phyloP scores from a whole-genome alignment of 371 early-diverging fungal genomes.

The Mortierella sp. region DNA sequence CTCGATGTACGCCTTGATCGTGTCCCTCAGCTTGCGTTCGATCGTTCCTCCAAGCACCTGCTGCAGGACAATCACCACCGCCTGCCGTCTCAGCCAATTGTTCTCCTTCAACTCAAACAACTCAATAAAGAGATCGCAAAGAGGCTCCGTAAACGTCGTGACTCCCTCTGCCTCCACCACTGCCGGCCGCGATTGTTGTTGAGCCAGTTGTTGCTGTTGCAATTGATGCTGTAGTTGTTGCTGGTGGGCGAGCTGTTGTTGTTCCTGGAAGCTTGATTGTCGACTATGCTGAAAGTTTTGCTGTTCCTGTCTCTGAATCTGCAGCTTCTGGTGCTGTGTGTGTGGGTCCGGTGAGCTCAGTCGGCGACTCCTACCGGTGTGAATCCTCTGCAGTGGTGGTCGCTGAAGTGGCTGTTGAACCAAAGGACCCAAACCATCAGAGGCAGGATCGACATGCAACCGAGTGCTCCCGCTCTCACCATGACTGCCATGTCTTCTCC shows the following conservation, averaged over 20 bases:
- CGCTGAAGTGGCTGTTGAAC: conserved; percentile 14
- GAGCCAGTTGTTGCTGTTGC: conserved; percentile 13
- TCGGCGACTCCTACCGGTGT: conserved; percentile 30
- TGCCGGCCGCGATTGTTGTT: conserved; percentile 26
- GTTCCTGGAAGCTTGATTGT: conserved; percentile 18
- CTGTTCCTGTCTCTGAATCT: conserved; percentile 20
- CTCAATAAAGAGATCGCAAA: conserved; percentile 88
- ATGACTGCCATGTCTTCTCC: conserved; percentile 31
- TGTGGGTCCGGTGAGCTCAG: conserved; percentile 54
- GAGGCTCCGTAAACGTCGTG: conserved; percentile 73
- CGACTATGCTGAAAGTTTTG: conserved; percentile 9
- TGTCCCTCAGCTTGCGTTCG: conserved; percentile 70
- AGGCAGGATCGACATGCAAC: background rate
- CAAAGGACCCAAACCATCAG: background rate
- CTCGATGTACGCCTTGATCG: conserved; percentile 43
- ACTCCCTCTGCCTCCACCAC: conserved; percentile 64
- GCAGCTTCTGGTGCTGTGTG: conserved; percentile 40
- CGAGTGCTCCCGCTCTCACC: conserved; percentile 19
- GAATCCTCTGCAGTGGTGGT: conserved; percentile 17
- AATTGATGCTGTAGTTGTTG: conserved; percentile 16
- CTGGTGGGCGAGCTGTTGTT: conserved; percentile 15
- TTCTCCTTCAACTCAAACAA: conserved; percentile 89
- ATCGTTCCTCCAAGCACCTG: conserved; percentile 89
- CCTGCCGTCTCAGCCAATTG: conserved; percentile 91
- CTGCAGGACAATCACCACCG: conserved; percentile 85